Evolutionary conservation across 331 rosid genomes (phyloP).

Genomic region (Malus hybrid): DNA sequence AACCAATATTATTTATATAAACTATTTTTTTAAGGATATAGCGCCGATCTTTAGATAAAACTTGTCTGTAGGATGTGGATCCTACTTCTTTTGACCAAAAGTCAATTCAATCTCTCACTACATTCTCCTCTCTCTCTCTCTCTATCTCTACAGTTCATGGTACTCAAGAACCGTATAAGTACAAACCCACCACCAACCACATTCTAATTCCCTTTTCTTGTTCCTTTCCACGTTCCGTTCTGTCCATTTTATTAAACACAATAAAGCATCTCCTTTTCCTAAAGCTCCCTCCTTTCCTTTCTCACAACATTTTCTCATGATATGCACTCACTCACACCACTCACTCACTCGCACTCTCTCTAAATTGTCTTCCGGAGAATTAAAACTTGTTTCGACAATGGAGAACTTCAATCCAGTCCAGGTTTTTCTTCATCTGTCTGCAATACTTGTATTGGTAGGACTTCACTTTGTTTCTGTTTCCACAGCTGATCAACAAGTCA

Average conservation of each 20-base stretch:
- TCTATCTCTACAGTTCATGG: slow-evolving; percentile 1
- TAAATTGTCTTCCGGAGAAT: slow-evolving; percentile 17
- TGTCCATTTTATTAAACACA: slow-evolving; percentile 26
- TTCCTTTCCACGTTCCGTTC: slow-evolving; percentile 53
- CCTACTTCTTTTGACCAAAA: slow-evolving; percentile 62
- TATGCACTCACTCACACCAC: slow-evolving; percentile 27
- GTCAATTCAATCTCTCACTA: slow-evolving; percentile 36
- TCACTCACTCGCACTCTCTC: slow-evolving; percentile 10
- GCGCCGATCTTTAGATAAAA: slow-evolving; percentile 61
- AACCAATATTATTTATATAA: background rate
- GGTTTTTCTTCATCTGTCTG: slow-evolving; percentile 39
- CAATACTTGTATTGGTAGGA: slow-evolving; percentile 31
- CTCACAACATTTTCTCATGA: slow-evolving; percentile 57
- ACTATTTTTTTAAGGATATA: background rate
- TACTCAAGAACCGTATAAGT: slow-evolving; percentile 17
- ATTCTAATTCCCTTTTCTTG: slow-evolving; percentile 21
- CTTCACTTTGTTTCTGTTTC: slow-evolving; percentile 27
- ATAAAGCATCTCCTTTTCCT: slow-evolving; percentile 50
- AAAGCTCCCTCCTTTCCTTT: slow-evolving; percentile 39
- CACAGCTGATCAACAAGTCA: slow-evolving; percentile 22
- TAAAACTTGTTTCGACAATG: slow-evolving; percentile 48
- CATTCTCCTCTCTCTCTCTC: background rate
- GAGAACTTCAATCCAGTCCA: slow-evolving; percentile 45
- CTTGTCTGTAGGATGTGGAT: slow-evolving; percentile 49
- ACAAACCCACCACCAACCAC: slow-evolving; percentile 20